Base-by-base conservation (phyloP, 768 basidiomycete species). In the Scleroderma citrinum region DNA sequence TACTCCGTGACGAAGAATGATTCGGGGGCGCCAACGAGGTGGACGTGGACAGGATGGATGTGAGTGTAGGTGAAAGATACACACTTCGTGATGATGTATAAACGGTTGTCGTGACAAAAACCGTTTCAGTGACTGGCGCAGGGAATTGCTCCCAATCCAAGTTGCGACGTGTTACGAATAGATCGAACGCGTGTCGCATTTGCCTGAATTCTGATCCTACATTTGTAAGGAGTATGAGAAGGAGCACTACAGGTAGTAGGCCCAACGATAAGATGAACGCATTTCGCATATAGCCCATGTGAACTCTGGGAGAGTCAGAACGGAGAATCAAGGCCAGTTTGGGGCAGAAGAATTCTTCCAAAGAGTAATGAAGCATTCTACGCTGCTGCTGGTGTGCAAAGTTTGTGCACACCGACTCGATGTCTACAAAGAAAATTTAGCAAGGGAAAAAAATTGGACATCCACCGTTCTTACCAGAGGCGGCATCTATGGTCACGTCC, bases 281-380 rank as follows among this genome's bases (percentile, higher is more conserved):
- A 36, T 53, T 47, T 23, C 55, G 50, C 13, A 45, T 19, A 43
- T 51, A 52, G 46, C 56, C 45, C 42, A 47, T 44, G 46, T 17
- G 45, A 49, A 53, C 6, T 29, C 23, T 47, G 14, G 54, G 29
- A 35, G 45, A 24, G 17, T 49, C 16, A 4, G 44, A 53, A 43
- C 55, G 54, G 19, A 48, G 44, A 14, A 57, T 56, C 21, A 83
- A 46, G 36, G 71, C 72, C 12, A 86, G 60, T 20, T 69, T 71
- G 3, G 85, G 82, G 57, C 76, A 73, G 61, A 82, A 84, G 57
- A 76, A 78, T 53, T 73, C 77, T 47, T 76, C 74, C 56, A 79
- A 61, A 14, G 75, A 77, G 58, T 77, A 82, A 49, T 81, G 80
- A 34, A 82, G 64, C 8, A 87, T 65, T 55, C 69, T 72, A 50